Evolutionary conservation across 2,329 filamentous ascomycete genomes (phyloP).

Genomic region (Didymella pinodella): DNA sequence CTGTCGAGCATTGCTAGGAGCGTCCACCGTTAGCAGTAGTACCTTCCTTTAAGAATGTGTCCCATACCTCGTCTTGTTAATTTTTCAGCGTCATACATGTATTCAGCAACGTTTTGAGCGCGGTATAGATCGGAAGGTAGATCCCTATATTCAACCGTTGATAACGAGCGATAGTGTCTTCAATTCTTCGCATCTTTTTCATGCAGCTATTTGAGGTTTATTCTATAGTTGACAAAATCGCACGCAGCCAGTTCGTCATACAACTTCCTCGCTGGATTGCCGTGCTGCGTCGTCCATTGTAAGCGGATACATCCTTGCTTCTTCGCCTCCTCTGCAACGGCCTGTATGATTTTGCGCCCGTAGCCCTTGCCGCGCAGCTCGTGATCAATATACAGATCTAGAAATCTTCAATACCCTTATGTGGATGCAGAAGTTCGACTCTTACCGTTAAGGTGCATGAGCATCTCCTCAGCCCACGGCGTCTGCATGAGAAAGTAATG

Average conservation of each 20-base stretch:
- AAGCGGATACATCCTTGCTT: conserved; percentile 16
- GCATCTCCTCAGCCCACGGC: conserved; percentile 20
- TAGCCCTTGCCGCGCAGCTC: conserved; percentile 20
- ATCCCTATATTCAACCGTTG: background rate
- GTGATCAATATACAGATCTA: conserved; percentile 20
- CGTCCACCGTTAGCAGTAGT: too few species aligned
- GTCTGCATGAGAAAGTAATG: conserved; percentile 22
- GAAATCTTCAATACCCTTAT: background rate
- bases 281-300: conserved; percentile 23
- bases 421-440: background rate
- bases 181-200: background rate
- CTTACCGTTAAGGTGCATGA: conserved; percentile 22
- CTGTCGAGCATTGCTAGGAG: too few species aligned
- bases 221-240: conserved; percentile 17
- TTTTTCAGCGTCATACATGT: too few species aligned
- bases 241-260: conserved; percentile 18
- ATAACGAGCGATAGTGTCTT: background rate
- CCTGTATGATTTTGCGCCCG: conserved; percentile 19
- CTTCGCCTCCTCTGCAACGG: conserved; percentile 11
- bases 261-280: conserved; percentile 21
- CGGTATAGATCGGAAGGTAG: background rate
- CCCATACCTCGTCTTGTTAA: too few species aligned
- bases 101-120: too few species aligned
- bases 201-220: background rate
- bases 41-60: too few species aligned